These are phyloP conservation scores for Coemansia sp. DNA, from an alignment of 192 early-diverging fungal species.

Conservation along the genomic window DNA sequence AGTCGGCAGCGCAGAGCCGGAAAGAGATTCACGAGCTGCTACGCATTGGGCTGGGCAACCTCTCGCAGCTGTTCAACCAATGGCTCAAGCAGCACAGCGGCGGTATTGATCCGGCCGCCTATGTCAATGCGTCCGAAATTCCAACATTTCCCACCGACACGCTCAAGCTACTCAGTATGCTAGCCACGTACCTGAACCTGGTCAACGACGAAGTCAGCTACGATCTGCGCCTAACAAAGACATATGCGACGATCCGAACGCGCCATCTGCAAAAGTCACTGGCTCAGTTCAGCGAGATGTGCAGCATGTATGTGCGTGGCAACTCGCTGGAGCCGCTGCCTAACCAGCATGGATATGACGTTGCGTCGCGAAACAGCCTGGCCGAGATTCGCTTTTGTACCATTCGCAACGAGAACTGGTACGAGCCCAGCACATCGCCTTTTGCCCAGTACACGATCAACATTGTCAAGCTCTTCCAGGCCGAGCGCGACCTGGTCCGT, in stretches of 20 bases:
- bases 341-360: slow-evolving; percentile 18
- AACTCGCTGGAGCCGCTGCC: slow-evolving; percentile 28
- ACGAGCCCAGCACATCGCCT: slow-evolving; percentile 51
- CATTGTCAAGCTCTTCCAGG: slow-evolving; percentile 52
- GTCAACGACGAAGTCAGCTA: slow-evolving; percentile 55
- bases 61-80: slow-evolving; percentile 56
- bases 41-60: slow-evolving; percentile 48
- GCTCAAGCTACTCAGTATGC: slow-evolving; percentile 54
- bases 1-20: slow-evolving; percentile 44
- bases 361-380: slow-evolving; percentile 18
- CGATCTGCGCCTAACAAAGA: slow-evolving; percentile 47
- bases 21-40: slow-evolving; percentile 52
- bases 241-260: slow-evolving; percentile 45
- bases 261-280: slow-evolving; percentile 53
- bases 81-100: slow-evolving; percentile 57
- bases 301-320: slow-evolving; percentile 29
- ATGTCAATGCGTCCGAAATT: slow-evolving; percentile 43
- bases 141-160: slow-evolving; percentile 53
- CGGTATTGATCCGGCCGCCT: slow-evolving; percentile 53
- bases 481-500: slow-evolving; percentile 51
- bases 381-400: slow-evolving; percentile 46
- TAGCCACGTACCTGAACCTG: slow-evolving; percentile 53
- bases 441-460: slow-evolving; percentile 52
- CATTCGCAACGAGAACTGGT: slow-evolving; percentile 49
- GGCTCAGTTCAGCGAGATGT: slow-evolving; percentile 52